Base-by-base conservation (phyloP, 768 basidiomycete species). In the Ramaria sp. region DNA sequence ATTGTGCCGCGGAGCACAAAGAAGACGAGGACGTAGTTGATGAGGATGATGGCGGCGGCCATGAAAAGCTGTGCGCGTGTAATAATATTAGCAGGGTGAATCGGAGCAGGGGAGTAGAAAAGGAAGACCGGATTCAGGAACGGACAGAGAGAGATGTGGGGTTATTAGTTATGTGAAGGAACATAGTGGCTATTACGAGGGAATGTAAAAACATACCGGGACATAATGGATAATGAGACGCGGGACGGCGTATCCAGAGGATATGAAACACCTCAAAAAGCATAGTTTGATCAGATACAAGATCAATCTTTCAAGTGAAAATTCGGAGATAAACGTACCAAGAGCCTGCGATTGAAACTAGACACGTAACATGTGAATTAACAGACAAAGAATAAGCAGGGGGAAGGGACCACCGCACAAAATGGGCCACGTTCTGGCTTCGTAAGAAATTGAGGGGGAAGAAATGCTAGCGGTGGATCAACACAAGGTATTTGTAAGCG, bases 1-100 rank as follows among this genome's bases (percentile, higher is more conserved):
- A 54, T 54, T 12, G 22, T 54, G 30, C 52, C 52, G 24, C 52
- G 52, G 20, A 54, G 43, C 1, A 45, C 44, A 20, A 54, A 32
- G 34, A 54, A 54, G 4, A 54, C 18, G 7, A 54, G 43, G 41
- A 42, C 43, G 27, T 54, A 54, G 22, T 30, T 45, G 16, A 54
- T 30, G 44, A 47, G 27, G 13, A 54, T 44, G 27, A 54, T 20
- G 15, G 41, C 27, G 39, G 52, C 52, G 24, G 52, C 52, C 13
- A 54, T 32, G 27, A 54, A 54, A 7, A 54, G 34, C 52, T 54
- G 16, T 18, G 13, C 13, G 24, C 18, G 12, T 20, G 48, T 7
- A 28, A n/a, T n/a, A n/a, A n/a, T n/a, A n/a, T n/a, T n/a, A n/a
- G n/a, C n/a, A n/a, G n/a, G n/a, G n/a, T n/a, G n/a, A n/a, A n/a